Evolutionary conservation across 2,329 filamentous ascomycete genomes (phyloP).

Genomic region (Alternaria longipes): DNA sequence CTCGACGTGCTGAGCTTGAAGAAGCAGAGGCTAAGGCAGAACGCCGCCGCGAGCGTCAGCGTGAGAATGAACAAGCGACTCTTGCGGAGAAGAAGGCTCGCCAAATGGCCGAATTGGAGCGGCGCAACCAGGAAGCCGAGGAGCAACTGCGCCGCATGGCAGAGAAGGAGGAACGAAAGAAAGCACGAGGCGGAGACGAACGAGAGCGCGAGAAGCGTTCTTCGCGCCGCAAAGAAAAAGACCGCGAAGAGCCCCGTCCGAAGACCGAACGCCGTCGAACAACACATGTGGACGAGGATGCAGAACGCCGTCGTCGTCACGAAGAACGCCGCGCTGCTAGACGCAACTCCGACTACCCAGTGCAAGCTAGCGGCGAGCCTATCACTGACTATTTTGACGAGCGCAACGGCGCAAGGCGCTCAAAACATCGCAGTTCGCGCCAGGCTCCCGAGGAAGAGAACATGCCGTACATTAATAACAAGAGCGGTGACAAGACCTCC

Average conservation of each 20-base stretch:
- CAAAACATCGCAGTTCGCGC: conserved; percentile 42
- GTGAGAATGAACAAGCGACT: conserved; percentile 44
- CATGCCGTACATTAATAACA: conserved; percentile 47
- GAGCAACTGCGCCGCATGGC: conserved; percentile 51
- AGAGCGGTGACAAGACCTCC: conserved; percentile 58
- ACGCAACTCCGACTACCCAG: conserved; percentile 49
- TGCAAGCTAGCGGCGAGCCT: conserved; percentile 44
- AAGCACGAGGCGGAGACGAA: conserved; percentile 47
- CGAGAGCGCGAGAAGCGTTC: conserved; percentile 47
- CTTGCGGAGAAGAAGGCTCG: conserved; percentile 50
- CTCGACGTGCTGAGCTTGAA: conserved; percentile 45
- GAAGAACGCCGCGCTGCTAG: conserved; percentile 55
- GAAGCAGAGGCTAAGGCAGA: conserved; percentile 50
- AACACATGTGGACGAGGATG: conserved; percentile 49
- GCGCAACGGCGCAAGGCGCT: conserved; percentile 48
- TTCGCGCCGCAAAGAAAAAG: conserved; percentile 48
- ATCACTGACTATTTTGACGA: conserved; percentile 57
- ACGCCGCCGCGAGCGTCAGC: conserved; percentile 50
- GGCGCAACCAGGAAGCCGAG: conserved; percentile 50
- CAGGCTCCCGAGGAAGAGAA: conserved; percentile 43
- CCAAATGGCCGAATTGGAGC: conserved; percentile 51
- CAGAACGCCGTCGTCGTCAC: conserved; percentile 52
- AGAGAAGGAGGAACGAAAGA: conserved; percentile 50
- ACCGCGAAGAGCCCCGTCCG: conserved; percentile 41
- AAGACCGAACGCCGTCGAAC: conserved; percentile 47